Percentiles rank a stretch among this genome's conserved stretches.
These are phyloP conservation scores for Mentha longifolia DNA, from an alignment of 257 asterid species.

Conservation along the genomic window DNA sequence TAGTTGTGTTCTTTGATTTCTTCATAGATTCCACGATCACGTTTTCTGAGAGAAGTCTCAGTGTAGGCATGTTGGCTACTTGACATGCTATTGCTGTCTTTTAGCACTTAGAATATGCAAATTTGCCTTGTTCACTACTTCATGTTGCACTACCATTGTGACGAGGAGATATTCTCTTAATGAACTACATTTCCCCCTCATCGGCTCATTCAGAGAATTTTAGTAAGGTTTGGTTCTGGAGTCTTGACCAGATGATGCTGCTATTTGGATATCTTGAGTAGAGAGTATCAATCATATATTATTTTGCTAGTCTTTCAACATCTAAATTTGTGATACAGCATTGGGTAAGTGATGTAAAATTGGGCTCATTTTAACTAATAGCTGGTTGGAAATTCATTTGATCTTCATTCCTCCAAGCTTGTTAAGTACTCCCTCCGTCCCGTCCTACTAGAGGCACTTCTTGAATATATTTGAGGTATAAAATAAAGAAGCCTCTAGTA, in stretches of 20 bases:
- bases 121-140: slow-evolving; percentile 8
- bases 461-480: too few relatives aligned
- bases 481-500: too few relatives aligned
- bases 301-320: not conserved
- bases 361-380: slow-evolving; percentile 3
- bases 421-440: too few relatives aligned
- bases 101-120: not conserved
- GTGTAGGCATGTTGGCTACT: not conserved
- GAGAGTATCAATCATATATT: not conserved
- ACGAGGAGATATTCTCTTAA: slow-evolving; percentile 3
- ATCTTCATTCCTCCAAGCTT: not conserved
- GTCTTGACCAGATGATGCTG: not conserved
- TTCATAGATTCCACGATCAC: slow-evolving; percentile 5
- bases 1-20: not conserved
- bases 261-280: slow-evolving; percentile 1
- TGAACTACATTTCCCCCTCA: not conserved
- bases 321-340: not conserved
- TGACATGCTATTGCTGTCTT: slow-evolving; percentile 11
- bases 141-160: slow-evolving; percentile 2
- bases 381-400: slow-evolving; percentile 20
- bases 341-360: slow-evolving; percentile 1
- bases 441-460: too few relatives aligned
- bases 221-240: not conserved
- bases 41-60: not conserved
- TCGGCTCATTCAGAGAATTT: not conserved